Evolutionary conservation across 1,139 yeast genomes (phyloP).

Genomic region (Suhomyces ambrosiae): DNA sequence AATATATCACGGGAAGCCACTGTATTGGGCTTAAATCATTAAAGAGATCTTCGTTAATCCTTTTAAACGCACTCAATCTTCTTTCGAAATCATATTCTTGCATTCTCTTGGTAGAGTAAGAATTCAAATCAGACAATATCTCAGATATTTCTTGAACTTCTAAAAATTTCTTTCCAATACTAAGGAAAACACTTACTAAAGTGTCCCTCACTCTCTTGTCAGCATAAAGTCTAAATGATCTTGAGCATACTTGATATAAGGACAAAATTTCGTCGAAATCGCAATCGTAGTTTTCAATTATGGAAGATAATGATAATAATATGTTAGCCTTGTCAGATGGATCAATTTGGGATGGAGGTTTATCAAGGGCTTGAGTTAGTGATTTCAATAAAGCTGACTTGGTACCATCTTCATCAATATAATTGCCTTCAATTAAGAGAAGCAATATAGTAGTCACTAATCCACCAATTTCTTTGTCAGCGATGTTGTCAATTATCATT

Average conservation of each 20-base stretch:
- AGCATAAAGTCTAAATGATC: slow-evolving; percentile 56
- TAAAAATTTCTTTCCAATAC: slow-evolving; percentile 57
- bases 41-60: slow-evolving; percentile 61
- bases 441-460: slow-evolving; percentile 56
- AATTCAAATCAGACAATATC: slow-evolving; percentile 64
- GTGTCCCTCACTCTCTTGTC: slow-evolving; percentile 64
- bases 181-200: slow-evolving; percentile 59
- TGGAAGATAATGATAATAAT: slow-evolving; percentile 56
- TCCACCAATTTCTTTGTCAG: slow-evolving; percentile 53
- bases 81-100: slow-evolving; percentile 80
- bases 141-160: slow-evolving; percentile 49
- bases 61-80: slow-evolving; percentile 67
- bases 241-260: slow-evolving; percentile 58
- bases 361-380: slow-evolving; percentile 62
- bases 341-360: slow-evolving; percentile 58
- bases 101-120: slow-evolving; percentile 63
- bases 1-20: slow-evolving; percentile 80
- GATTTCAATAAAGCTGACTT: slow-evolving; percentile 59
- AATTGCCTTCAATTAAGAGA: slow-evolving; percentile 59
- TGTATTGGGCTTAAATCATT: slow-evolving; percentile 49
- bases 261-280: slow-evolving; percentile 54
- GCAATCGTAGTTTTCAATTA: slow-evolving; percentile 57
- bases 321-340: slow-evolving; percentile 59
- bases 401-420: slow-evolving; percentile 59
- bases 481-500: slow-evolving; percentile 42